Evolutionary conservation across 2,329 filamentous ascomycete genomes (phyloP).

Genomic region (Thelonectria discophora): DNA sequence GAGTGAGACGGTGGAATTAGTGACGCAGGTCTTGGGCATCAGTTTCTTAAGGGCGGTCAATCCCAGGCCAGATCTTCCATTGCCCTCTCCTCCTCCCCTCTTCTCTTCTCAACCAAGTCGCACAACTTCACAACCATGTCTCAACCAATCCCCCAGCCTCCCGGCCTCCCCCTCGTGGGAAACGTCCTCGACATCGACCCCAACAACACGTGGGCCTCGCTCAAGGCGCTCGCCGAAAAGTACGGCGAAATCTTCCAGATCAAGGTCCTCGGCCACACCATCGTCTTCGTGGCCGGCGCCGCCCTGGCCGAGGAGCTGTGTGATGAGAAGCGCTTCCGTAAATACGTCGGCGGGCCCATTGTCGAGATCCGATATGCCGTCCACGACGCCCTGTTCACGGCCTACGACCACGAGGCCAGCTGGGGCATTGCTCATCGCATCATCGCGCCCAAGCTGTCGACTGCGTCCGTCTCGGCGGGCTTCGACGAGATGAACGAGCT

Average conservation of each 20-base stretch:
- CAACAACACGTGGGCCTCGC: constrained; percentile 49
- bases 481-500: constrained; percentile 60
- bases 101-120: not conserved
- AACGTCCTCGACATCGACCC: constrained; percentile 49
- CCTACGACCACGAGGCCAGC: constrained; percentile 56
- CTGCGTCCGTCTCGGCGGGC: constrained; percentile 44
- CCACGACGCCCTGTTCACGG: constrained; percentile 62
- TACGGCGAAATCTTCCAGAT: constrained; percentile 52
- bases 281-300: constrained; percentile 57
- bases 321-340: constrained; percentile 63
- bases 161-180: constrained; percentile 48
- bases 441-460: constrained; percentile 56
- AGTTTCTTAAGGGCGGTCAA: constrained; percentile 20
- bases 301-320: constrained; percentile 61
- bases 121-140: constrained; percentile 38
- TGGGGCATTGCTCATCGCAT: constrained; percentile 64
- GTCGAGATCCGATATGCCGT: constrained; percentile 61
- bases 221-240: constrained; percentile 48
- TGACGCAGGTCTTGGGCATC: constrained; percentile 4
- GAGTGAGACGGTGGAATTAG: constrained; percentile 19
- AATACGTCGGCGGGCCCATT: constrained; percentile 62
- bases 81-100: not conserved
- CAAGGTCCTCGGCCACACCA: constrained; percentile 46
- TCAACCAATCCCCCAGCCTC: constrained; percentile 48
- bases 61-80: constrained; percentile 3